Conservation (phyloP, 2,329 filamentous ascomycete genomes). For the Monilinia laxa region DNA sequence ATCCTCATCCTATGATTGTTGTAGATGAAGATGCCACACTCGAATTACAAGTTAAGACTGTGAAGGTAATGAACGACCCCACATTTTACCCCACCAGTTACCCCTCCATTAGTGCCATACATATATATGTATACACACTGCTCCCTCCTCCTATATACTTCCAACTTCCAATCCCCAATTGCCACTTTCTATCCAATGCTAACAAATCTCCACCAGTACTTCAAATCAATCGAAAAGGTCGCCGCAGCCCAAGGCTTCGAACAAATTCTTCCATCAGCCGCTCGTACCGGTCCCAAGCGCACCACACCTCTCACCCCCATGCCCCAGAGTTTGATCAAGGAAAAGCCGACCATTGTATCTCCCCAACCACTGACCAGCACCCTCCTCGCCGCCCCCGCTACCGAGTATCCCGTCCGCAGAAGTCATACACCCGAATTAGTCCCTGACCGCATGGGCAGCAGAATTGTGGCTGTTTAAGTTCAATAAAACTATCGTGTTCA, state of each 20-base stretch:
- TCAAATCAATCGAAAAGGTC: constrained; percentile 68
- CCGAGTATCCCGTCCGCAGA: constrained; percentile 52
- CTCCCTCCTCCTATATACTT: neutral
- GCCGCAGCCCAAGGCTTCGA: constrained; percentile 57
- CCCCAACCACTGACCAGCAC: constrained; percentile 58
- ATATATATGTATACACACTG: neutral
- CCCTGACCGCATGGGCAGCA: constrained; percentile 47
- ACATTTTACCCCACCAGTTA: neutral
- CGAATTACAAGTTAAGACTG: constrained; percentile 72
- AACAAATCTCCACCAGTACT: constrained; percentile 50
- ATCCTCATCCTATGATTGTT: constrained; percentile 78
- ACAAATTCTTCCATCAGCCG: constrained; percentile 56
- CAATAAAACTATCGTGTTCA: too few relatives aligned
- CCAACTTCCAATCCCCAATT: too few relatives aligned
- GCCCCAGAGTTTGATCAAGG: constrained; percentile 27
- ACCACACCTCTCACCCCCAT: constrained; percentile 29
- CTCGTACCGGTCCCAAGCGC: constrained; percentile 51
- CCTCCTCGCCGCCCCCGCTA: constrained; percentile 54
- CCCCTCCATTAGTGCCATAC: neutral
- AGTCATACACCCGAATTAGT: constrained; percentile 59
- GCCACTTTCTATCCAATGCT: neutral
- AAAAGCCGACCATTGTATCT: constrained; percentile 48
- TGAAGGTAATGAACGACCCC: constrained; percentile 49
- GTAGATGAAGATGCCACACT: constrained; percentile 78
- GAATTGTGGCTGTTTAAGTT: constrained; percentile 26